phyloP scores from a whole-genome alignment of 2,329 filamentous ascomycete genomes.

The Ophiostoma populinum region DNA sequence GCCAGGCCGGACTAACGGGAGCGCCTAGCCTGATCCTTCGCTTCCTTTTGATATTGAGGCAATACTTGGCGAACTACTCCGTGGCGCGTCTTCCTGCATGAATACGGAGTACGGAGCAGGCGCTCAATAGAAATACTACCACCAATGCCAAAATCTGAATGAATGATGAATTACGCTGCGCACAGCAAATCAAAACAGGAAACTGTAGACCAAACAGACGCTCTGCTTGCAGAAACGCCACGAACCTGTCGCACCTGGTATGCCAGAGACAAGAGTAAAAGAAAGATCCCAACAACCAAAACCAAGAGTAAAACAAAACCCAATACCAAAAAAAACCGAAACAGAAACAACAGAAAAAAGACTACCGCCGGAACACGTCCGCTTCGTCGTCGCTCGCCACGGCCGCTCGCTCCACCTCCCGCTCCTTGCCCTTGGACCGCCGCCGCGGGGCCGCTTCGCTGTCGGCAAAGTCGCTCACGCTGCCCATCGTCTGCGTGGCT shows the following conservation, averaged over 20 bases:
- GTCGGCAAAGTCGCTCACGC: slow-evolving; percentile 2
- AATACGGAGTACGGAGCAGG: too few species aligned
- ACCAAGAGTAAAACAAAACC: not conserved
- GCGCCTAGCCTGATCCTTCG: too few species aligned
- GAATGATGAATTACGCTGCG: too few species aligned
- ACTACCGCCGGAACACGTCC: slow-evolving; percentile 10
- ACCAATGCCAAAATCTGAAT: too few species aligned
- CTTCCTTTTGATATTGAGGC: too few species aligned
- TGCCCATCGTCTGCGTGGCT: not conserved
- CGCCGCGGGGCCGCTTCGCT: slow-evolving; percentile 11
- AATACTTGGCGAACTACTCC: too few species aligned
- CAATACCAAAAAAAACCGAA: not conserved
- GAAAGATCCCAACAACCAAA: not conserved
- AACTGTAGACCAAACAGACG: too few species aligned
- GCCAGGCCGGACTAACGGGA: too few species aligned
- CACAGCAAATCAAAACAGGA: not conserved
- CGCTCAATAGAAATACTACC: too few species aligned
- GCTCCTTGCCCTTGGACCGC: slow-evolving; percentile 27
- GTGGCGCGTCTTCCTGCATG: too few species aligned
- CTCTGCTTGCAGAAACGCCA: too few species aligned
- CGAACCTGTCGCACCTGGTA: too few species aligned
- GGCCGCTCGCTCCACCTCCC: slow-evolving; percentile 20
- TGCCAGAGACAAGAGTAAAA: not conserved
- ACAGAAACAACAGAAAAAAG: not conserved
- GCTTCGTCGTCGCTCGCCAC: slow-evolving; percentile 11